Conservation (phyloP, 2,329 filamentous ascomycete genomes). For the Ophiostoma triangulosporum region DNA sequence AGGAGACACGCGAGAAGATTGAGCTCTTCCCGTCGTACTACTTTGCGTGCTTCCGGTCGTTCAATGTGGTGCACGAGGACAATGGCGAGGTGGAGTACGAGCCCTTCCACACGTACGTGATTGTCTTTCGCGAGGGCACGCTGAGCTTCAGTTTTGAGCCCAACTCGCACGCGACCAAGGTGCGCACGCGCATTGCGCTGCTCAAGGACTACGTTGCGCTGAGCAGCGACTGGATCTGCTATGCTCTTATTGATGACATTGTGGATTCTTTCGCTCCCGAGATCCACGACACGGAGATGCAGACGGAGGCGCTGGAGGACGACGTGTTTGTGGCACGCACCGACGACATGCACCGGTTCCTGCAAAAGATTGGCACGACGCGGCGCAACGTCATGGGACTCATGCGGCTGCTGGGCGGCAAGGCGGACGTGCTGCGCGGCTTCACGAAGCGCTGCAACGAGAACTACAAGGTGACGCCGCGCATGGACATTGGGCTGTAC, state of each 20-base stretch:
- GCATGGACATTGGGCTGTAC: constrained; percentile 93
- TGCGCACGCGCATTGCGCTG: constrained; percentile 80
- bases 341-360: constrained; percentile 76
- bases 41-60: constrained; percentile 94
- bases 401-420: constrained; percentile 84
- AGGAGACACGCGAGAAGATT: constrained; percentile 95
- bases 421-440: constrained; percentile 94
- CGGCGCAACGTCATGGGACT: constrained; percentile 92
- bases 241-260: constrained; percentile 95
- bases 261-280: constrained; percentile 89
- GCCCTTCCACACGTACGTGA: constrained; percentile 90
- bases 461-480: constrained; percentile 86
- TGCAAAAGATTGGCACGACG: constrained; percentile 76
- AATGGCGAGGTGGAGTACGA: constrained; percentile 74
- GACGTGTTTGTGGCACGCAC: constrained; percentile 84
- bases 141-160: constrained; percentile 87
- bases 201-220: constrained; percentile 90
- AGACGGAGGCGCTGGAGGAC: constrained; percentile 89
- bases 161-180: constrained; percentile 76
- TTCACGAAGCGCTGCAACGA: constrained; percentile 99
- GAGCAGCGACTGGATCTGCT: constrained; percentile 97
- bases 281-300: constrained; percentile 72
- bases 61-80: constrained; percentile 65
- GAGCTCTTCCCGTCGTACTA: constrained; percentile 97
- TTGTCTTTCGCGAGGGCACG: constrained; percentile 91